Base-by-base conservation (phyloP, 371 early-diverging fungal species). In the Dipsacomyces acuminosporus region DNA sequence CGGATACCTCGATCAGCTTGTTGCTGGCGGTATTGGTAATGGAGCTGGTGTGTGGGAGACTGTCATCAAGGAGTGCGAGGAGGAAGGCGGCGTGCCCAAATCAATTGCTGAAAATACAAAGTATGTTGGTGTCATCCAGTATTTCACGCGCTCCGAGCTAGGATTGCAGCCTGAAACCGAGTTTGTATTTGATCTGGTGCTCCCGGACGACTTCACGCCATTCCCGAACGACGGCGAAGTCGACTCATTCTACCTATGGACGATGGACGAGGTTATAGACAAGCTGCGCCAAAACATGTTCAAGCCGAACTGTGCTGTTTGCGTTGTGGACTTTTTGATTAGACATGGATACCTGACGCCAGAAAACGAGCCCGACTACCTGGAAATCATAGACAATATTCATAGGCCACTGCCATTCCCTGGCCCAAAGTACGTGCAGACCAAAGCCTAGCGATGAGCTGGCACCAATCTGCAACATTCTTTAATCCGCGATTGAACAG, bases 141-240 rank as follows among this genome's bases (percentile, higher is more conserved):
- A 90, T 60, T 86, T 81, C 24, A 78, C 76, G 1, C 61, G 67
- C 18, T 77, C 82, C 21, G 54, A 74, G 17, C 53, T 75, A 58
- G 82, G 83, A 23, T 55, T 87, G 50, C 80, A 82, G 49, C 84
- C 88, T 1, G 86, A 87, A 75, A 80, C 83, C 8, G 80, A 91
- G 84, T 80, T 83, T 61, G 70, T 88, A 8, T 95, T 82, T 62
- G 97, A 96, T 58, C 61, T 97, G 5, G 82, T 86, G 51, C 54
- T 94, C 9, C 83, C 84, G 1, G 11, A 23, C 6, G 80, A 79
- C 48, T 79, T 86, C 50, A 50, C 45, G 19, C 96, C 95, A 11
- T 61, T 43, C 6, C 88, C 92, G 0, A 80, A 80, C 19, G 97
- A 95, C 59, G 94, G 90, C 8, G 97, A 97, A 71, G 96, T 93